These are phyloP conservation scores for Filosporella fistucella DNA, from an alignment of 495 filamentous ascomycete genomes.

Conservation along the genomic window DNA sequence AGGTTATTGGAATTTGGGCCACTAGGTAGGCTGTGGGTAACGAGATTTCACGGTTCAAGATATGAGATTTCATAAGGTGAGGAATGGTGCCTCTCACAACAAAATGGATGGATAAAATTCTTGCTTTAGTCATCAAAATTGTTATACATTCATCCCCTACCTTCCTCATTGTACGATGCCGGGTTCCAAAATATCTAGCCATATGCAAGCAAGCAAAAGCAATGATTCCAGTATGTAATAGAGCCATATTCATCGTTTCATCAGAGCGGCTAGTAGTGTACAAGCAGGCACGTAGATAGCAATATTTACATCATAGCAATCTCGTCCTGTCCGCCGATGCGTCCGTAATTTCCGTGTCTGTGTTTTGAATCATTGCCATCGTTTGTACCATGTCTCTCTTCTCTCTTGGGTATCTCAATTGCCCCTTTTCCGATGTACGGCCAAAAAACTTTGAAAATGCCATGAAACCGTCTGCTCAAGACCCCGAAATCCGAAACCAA, in stretches of 20 bases:
- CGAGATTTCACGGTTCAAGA: too few species aligned
- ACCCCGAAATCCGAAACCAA: not conserved
- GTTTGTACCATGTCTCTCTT: constrained; percentile 1
- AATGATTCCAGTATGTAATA: not conserved
- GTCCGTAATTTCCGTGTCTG: constrained; percentile 5
- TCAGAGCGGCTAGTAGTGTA: not conserved
- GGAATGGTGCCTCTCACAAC: too few species aligned
- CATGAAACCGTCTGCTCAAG: not conserved
- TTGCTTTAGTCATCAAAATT: too few species aligned
- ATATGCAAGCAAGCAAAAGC: not conserved
- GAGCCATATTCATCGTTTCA: not conserved
- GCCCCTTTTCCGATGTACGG: constrained; percentile 14
- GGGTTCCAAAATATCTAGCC: too few species aligned
- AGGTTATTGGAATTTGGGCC: too few species aligned
- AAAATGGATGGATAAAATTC: too few species aligned
- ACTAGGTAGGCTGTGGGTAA: too few species aligned
- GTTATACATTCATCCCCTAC: not conserved
- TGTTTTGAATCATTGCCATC: constrained; percentile 5
- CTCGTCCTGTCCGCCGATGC: constrained; percentile 4
- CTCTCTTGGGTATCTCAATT: constrained; percentile 13
- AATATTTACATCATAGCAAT: constrained; percentile 11
- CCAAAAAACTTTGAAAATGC: not conserved
- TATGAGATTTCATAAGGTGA: too few species aligned
- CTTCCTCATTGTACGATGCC: not conserved
- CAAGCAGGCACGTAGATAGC: constrained; percentile 2